Evolutionary conservation across 495 filamentous ascomycete species (phyloP), one percentile per base, ranked within the genome.

Genomic region (Elaphomyces granulatus): DNA sequence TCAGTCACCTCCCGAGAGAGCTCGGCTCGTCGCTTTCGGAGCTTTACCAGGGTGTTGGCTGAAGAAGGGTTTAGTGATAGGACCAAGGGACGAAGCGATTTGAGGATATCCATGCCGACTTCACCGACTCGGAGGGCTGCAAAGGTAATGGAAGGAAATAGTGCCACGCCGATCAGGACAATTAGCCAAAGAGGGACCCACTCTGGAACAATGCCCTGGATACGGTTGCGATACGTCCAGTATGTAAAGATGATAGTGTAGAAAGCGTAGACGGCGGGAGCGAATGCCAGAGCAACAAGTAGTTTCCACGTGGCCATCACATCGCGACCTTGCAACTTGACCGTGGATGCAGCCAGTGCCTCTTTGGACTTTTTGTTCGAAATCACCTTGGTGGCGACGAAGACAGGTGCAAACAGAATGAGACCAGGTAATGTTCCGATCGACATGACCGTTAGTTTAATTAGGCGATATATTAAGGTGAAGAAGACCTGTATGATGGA

Each of bases 221-320:
- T 68, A 21, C 84, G 77, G 56, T 93, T 86, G 44, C 69, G 65
- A 51, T 83, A 81, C 9, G 83, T 83, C 78, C 77, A 84, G 54
- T 73, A 75, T 9, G 80, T 81, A 23, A 94, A 71, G 7, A 78
- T 39, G 20, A 71, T 58, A 3, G 82, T 81, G 58, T 94, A 95
- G 28, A 76, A 67, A 40, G 78, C 77, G 57, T 96, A 95, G 3
- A 94, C 67, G 4, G 84, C 62, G 0, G 90, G 90, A 4, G 87
- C 83, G 48, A 99, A 77, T 10, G 78, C 86, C 51, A 96, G 67
- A 20, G 88, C 75, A 17, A 96, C 87, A 7, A 99, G 77, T 9
- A 99, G 71, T 57, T 99, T 99, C 90, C 90, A 99, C 0, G 90
- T 96, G 0, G 90, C 90, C 68, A 99, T 88, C 17, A 99, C 90